These are phyloP conservation scores for Phytopythium vexans DNA, from an alignment of 352 stramenopile species.

Conservation along the genomic window DNA sequence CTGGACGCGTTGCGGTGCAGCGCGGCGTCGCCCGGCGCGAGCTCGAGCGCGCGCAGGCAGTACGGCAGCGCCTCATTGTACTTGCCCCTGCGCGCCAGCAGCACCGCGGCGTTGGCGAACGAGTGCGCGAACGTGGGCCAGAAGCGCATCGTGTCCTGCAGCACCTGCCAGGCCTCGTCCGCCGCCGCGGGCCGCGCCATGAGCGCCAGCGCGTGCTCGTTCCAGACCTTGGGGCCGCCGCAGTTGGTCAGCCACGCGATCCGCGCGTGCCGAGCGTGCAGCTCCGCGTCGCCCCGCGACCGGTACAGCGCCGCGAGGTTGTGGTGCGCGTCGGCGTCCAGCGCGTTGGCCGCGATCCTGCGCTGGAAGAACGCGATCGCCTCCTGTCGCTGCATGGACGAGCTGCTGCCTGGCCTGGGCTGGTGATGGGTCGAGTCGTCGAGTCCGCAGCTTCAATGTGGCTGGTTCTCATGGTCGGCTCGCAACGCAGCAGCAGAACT, in stretches of 20 bases:
- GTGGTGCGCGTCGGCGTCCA: constrained; percentile 53
- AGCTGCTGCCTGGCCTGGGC: no score
- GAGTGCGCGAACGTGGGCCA: constrained; percentile 46
- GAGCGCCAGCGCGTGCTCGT: constrained; percentile 57
- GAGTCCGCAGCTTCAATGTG: no score
- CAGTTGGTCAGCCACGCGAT: constrained; percentile 63
- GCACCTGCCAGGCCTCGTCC: constrained; percentile 35
- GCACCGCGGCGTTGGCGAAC: constrained; percentile 56
- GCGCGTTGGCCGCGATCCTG: constrained; percentile 50
- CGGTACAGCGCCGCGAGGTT: constrained; percentile 53
- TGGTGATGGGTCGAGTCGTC: no score
- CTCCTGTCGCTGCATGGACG: constrained; percentile 39
- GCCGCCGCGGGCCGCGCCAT: constrained; percentile 12
- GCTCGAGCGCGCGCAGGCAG: constrained; percentile 31
- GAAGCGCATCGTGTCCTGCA: constrained; percentile 34
- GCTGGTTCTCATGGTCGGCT: no score
- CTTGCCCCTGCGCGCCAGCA: constrained; percentile 36
- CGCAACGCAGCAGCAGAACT: no score
- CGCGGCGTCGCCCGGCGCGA: constrained; percentile 37
- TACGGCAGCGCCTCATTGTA: constrained; percentile 46
- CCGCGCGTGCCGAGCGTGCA: constrained; percentile 38
- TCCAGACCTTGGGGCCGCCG: constrained; percentile 48
- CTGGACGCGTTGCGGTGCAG: constrained; percentile 56
- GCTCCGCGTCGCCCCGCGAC: constrained; percentile 38
- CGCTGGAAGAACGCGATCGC: constrained; percentile 63